These are phyloP conservation scores for Talaromyces amestolkiae DNA, from an alignment of 2,329 filamentous ascomycete genomes.

Conservation along the genomic window DNA sequence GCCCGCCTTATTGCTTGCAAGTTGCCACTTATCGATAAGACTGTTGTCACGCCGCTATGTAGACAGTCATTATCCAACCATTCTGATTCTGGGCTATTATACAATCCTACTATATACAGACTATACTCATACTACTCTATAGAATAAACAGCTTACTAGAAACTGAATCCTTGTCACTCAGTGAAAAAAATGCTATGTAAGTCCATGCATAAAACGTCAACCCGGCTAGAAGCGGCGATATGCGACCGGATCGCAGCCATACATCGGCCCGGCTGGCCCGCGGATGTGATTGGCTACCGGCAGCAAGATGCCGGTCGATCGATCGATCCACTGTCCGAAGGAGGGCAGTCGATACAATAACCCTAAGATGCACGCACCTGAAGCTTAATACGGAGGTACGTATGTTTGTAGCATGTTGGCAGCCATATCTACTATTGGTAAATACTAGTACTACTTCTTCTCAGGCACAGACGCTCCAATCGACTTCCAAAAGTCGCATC, in stretches of 20 bases:
- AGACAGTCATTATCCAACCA: neutral
- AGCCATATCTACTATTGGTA: neutral
- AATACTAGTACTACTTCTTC: slow-evolving; percentile 6
- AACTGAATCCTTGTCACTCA: neutral
- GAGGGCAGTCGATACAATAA: neutral
- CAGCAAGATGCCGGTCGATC: slow-evolving; percentile 13
- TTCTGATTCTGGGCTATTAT: neutral
- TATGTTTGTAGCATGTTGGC: neutral
- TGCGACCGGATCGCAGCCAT: slow-evolving; percentile 12
- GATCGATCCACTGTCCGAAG: neutral
- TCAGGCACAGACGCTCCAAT: slow-evolving; percentile 21
- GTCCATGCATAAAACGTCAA: neutral
- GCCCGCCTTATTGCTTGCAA: neutral
- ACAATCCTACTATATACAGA: neutral
- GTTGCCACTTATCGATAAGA: slow-evolving; percentile 12
- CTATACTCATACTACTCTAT: neutral
- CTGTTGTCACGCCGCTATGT: too few species aligned
- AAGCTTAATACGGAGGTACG: too few species aligned
- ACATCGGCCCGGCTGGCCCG: slow-evolving; percentile 16
- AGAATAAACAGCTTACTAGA: neutral
- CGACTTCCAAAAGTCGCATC: slow-evolving; percentile 48
- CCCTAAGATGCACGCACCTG: neutral
- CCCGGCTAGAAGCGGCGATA: slow-evolving; percentile 12
- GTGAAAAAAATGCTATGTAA: too few species aligned
- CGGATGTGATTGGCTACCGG: slow-evolving; percentile 16